These are phyloP conservation scores for Rhizoclosmatium sp. DNA, from an alignment of 192 early-diverging fungal species.

Conservation along the genomic window DNA sequence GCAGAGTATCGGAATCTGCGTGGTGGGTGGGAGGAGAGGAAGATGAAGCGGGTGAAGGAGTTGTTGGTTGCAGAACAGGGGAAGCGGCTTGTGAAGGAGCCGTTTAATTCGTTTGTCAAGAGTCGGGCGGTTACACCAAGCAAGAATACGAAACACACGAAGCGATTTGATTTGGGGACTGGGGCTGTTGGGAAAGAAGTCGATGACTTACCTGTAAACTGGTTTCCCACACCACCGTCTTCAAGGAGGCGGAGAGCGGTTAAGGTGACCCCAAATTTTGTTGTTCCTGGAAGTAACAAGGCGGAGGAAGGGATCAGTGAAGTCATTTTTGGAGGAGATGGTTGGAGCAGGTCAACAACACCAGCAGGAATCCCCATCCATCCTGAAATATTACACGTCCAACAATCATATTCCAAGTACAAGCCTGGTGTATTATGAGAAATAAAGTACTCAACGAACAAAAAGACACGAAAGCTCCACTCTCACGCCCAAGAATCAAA, in stretches of 20 bases:
- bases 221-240: conserved; percentile 22
- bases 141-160: conserved; percentile 17
- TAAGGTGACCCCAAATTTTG: not conserved
- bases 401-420: conserved; percentile 32
- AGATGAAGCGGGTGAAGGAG: conserved; percentile 1
- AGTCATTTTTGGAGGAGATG: not conserved
- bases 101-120: conserved; percentile 24
- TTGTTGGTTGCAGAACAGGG: not conserved
- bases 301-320: not conserved
- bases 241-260: not conserved
- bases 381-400: conserved; percentile 15
- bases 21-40: conserved; percentile 10
- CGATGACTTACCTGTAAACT: not conserved
- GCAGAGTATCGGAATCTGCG: conserved; percentile 18
- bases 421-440: conserved; percentile 18
- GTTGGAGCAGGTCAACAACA: not conserved
- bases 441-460: not conserved
- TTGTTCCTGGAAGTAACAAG: not conserved
- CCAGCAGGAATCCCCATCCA: too few relatives aligned
- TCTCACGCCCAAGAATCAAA: conserved; percentile 41
- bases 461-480: not conserved
- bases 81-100: conserved; percentile 13
- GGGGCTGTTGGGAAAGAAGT: not conserved
- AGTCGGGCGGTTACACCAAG: conserved; percentile 1
- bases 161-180: not conserved